These are phyloP conservation scores for Fomitopsis palustris DNA, from an alignment of 1,284 basidiomycete species.

Conservation along the genomic window DNA sequence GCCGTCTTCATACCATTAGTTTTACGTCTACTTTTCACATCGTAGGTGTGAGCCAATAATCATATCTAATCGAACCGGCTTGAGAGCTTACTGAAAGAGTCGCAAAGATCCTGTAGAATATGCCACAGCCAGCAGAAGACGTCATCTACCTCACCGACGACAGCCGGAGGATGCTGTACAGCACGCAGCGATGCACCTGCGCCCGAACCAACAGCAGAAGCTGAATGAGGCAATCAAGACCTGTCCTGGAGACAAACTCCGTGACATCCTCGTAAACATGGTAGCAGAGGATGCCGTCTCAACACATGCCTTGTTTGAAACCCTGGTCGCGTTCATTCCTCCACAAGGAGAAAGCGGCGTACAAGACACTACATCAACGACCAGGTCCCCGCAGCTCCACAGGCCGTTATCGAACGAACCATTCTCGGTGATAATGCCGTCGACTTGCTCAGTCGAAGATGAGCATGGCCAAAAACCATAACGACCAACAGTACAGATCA, in stretches of 20 bases:
- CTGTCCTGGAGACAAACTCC: constrained; percentile 39
- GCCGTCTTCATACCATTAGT: too few species aligned
- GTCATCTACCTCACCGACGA: neutral
- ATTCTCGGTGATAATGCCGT: too few species aligned
- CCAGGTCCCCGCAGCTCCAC: too few species aligned
- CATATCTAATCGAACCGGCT: too few species aligned
- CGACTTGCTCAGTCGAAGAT: too few species aligned
- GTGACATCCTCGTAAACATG: constrained; percentile 34
- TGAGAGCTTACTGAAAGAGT: too few species aligned
- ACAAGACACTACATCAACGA: neutral
- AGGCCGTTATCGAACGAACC: too few species aligned
- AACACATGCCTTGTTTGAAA: constrained; percentile 38
- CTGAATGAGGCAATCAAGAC: constrained; percentile 38
- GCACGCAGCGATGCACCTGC: neutral
- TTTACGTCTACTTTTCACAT: too few species aligned
- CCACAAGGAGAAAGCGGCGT: constrained; percentile 5
- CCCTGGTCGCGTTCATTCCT: constrained; percentile 35
- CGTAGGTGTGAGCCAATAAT: too few species aligned
- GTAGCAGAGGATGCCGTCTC: constrained; percentile 37
- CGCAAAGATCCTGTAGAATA: too few species aligned
- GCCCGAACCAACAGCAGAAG: constrained; percentile 25
- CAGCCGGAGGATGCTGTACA: neutral
- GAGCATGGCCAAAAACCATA: neutral
- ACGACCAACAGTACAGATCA: neutral
- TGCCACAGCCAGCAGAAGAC: neutral